phyloP scores from a whole-genome alignment of 2,329 filamentous ascomycete species.

The Penicillium psychrosexuale region DNA sequence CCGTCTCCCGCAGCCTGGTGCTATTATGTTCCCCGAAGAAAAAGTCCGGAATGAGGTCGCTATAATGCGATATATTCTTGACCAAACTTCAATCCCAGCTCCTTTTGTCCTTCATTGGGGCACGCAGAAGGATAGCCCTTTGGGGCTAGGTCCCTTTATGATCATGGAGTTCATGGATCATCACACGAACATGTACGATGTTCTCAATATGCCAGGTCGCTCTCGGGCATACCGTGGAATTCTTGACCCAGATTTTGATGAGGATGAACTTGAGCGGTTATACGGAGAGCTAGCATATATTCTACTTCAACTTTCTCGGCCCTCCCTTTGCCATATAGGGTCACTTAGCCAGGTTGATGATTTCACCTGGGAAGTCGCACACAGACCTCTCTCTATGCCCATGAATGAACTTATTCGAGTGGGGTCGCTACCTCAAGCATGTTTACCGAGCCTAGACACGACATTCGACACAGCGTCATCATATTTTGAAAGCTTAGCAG shows the following conservation, averaged over 20 bases:
- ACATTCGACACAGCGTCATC: not conserved
- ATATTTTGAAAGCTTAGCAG: not conserved
- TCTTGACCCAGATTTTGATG: conserved; percentile 31
- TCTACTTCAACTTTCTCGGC: not conserved
- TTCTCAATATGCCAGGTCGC: conserved; percentile 8
- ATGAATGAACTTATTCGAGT: not conserved
- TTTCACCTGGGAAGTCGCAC: not conserved
- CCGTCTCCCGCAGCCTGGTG: conserved; percentile 19
- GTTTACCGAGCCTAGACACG: not conserved
- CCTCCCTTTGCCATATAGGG: not conserved
- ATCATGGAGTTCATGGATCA: conserved; percentile 32
- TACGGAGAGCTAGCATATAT: conserved; percentile 7
- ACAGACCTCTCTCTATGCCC: not conserved
- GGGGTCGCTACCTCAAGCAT: not conserved
- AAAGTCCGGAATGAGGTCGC: conserved; percentile 33
- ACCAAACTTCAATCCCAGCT: conserved; percentile 16
- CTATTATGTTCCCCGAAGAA: conserved; percentile 28
- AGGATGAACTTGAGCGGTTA: conserved; percentile 30
- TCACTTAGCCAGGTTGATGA: not conserved
- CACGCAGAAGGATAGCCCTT: not conserved
- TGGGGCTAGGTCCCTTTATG: conserved; percentile 32
- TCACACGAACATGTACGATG: not conserved
- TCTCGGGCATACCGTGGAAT: conserved; percentile 6
- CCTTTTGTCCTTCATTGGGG: conserved; percentile 1
- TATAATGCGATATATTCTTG: conserved; percentile 14